These are phyloP conservation scores for Parasarocladium wereldwijsianum DNA, from an alignment of 2,329 filamentous ascomycete species.

Conservation along the genomic window DNA sequence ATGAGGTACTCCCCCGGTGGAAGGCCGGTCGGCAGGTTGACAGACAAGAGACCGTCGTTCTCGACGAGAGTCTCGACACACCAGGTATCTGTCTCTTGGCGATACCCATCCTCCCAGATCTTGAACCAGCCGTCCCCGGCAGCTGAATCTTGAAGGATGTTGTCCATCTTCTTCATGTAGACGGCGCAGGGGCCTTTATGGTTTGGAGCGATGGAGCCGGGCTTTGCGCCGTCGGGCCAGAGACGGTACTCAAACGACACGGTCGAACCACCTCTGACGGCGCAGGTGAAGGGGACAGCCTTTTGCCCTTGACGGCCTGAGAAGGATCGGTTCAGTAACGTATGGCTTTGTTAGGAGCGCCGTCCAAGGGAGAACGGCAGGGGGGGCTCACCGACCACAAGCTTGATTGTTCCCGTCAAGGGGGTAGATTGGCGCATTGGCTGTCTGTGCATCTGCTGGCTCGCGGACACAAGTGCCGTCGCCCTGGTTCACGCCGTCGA, in stretches of 20 bases:
- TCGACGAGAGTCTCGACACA: constrained; percentile 55
- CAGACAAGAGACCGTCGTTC: constrained; percentile 47
- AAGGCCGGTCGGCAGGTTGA: constrained; percentile 46
- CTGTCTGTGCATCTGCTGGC: constrained; percentile 33
- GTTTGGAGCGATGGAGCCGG: constrained; percentile 41
- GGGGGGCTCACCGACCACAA: constrained; percentile 40
- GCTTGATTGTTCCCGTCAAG: constrained; percentile 50
- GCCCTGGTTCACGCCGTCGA: constrained; percentile 49
- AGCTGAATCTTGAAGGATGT: constrained; percentile 36
- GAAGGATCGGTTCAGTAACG: no score
- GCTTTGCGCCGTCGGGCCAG: constrained; percentile 38
- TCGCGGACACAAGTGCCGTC: constrained; percentile 60
- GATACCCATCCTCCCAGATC: constrained; percentile 56
- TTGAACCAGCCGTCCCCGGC: constrained; percentile 64
- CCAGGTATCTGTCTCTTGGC: constrained; percentile 41
- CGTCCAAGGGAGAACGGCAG: no score
- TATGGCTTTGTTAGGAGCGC: no score
- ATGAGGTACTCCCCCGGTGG: constrained; percentile 56
- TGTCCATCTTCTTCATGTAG: constrained; percentile 55
- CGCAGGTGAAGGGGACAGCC: constrained; percentile 32
- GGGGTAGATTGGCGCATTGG: constrained; percentile 42
- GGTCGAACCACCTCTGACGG: constrained; percentile 33
- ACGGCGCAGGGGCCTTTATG: constrained; percentile 59
- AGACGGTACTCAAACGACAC: constrained; percentile 54
- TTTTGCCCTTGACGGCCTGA: constrained; percentile 27